Evolutionary conservation across 352 stramenopile genomes (phyloP).

Genomic region (Phytophthora pseudosyringae): DNA sequence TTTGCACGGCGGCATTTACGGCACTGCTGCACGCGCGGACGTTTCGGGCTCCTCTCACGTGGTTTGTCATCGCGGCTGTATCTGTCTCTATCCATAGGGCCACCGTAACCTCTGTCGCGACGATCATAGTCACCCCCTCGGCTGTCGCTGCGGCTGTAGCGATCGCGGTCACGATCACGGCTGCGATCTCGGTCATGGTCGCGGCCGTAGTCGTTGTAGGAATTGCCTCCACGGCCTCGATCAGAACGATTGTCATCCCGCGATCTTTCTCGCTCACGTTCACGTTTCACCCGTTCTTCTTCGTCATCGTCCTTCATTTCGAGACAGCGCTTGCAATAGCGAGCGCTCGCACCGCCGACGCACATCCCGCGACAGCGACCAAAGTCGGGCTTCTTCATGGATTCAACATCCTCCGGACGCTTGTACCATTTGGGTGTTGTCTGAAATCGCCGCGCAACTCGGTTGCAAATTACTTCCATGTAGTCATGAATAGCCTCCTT

Average conservation of each 20-base stretch:
- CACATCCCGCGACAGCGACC: slow-evolving; percentile 61
- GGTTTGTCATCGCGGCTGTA: slow-evolving; percentile 40
- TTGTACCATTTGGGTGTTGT: slow-evolving; percentile 68
- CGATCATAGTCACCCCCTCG: slow-evolving; percentile 30
- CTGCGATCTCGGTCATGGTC: slow-evolving; percentile 23
- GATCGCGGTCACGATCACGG: slow-evolving; percentile 30
- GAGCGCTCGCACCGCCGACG: slow-evolving; percentile 56
- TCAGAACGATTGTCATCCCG: slow-evolving; percentile 34
- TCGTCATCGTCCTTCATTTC: slow-evolving; percentile 76
- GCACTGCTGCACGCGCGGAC: slow-evolving; percentile 51
- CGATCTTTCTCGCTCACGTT: slow-evolving; percentile 25
- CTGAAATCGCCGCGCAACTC: slow-evolving; percentile 91
- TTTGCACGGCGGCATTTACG: slow-evolving; percentile 61
- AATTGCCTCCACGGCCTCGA: slow-evolving; percentile 25
- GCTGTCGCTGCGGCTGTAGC: slow-evolving; percentile 31
- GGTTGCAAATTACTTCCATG: slow-evolving; percentile 95
- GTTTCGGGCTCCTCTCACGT: slow-evolving; percentile 49
- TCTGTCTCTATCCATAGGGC: slow-evolving; percentile 30
- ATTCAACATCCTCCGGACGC: slow-evolving; percentile 62
- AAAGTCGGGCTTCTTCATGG: slow-evolving; percentile 66
- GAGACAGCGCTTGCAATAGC: slow-evolving; percentile 71
- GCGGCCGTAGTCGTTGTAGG: slow-evolving; percentile 28
- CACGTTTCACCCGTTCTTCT: slow-evolving; percentile 29
- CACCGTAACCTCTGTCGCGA: slow-evolving; percentile 37
- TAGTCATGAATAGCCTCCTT: slow-evolving; percentile 97